Evolutionary conservation across 805 yeast species (phyloP).

Genomic region (Candida golubevii): DNA sequence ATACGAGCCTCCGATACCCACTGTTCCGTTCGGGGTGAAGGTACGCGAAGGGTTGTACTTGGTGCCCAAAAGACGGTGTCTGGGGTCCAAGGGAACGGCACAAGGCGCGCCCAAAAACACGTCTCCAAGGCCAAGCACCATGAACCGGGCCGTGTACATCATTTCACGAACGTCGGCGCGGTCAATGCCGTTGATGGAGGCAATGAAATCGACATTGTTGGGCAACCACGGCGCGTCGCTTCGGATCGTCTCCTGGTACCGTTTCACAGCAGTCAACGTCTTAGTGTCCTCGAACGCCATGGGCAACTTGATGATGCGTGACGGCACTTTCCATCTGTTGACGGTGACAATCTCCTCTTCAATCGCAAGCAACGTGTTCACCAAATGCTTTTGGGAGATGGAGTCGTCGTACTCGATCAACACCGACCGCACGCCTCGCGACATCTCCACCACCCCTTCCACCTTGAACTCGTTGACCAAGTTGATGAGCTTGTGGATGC

Average conservation of each 20-base stretch:
- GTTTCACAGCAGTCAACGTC: slow-evolving; percentile 82
- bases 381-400: slow-evolving; percentile 56
- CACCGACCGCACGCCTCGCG: slow-evolving; percentile 95
- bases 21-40: slow-evolving; percentile 93
- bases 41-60: slow-evolving; percentile 97
- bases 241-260: slow-evolving; percentile 92
- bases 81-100: slow-evolving; percentile 96
- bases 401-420: slow-evolving; percentile 77
- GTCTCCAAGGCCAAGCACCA: slow-evolving; percentile 94
- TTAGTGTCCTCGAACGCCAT: slow-evolving; percentile 94
- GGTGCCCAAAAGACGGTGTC: slow-evolving; percentile 87
- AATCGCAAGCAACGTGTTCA: slow-evolving; percentile 63
- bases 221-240: slow-evolving; percentile 97
- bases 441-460: slow-evolving; percentile 87
- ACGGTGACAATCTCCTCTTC: slow-evolving; percentile 72
- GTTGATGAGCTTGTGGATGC: slow-evolving; percentile 78
- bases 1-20: slow-evolving; percentile 97
- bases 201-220: slow-evolving; percentile 92
- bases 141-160: slow-evolving; percentile 83
- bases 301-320: slow-evolving; percentile 80
- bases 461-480: slow-evolving; percentile 63
- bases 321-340: slow-evolving; percentile 80
- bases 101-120: slow-evolving; percentile 98
- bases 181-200: slow-evolving; percentile 76
- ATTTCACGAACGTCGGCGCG: slow-evolving; percentile 75